These are phyloP conservation scores for Candida tammaniensis DNA, from an alignment of 805 yeast genomes.

Conservation along the genomic window DNA sequence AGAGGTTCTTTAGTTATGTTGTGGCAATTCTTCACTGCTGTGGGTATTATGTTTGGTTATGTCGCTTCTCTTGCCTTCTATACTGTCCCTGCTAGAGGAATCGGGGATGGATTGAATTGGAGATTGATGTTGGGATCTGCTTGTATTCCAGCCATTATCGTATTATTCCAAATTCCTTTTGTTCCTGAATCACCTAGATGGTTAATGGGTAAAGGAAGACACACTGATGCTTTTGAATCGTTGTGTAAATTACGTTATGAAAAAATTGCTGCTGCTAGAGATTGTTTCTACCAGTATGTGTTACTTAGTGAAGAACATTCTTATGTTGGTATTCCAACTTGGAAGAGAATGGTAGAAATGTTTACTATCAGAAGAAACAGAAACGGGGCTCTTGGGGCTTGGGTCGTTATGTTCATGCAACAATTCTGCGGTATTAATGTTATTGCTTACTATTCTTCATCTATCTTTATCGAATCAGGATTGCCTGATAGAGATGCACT, in stretches of 20 bases:
- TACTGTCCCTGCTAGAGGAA: slow-evolving; percentile 45
- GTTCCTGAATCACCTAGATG: slow-evolving; percentile 74
- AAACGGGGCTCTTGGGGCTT: slow-evolving; percentile 77
- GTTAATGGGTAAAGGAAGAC: slow-evolving; percentile 54
- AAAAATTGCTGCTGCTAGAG: slow-evolving; percentile 60
- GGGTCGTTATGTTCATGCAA: slow-evolving; percentile 85
- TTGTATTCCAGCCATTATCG: slow-evolving; percentile 54
- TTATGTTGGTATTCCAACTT: slow-evolving; percentile 43
- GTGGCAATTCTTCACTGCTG: slow-evolving; percentile 74
- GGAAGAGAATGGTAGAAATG: slow-evolving; percentile 51
- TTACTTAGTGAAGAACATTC: slow-evolving; percentile 61
- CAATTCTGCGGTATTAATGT: slow-evolving; percentile 90
- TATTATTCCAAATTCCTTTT: slow-evolving; percentile 46
- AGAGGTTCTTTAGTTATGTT: slow-evolving; percentile 68
- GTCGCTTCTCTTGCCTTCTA: slow-evolving; percentile 59
- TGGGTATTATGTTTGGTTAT: slow-evolving; percentile 68
- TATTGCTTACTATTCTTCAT: slow-evolving; percentile 79
- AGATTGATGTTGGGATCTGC: slow-evolving; percentile 65
- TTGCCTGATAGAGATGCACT: slow-evolving; percentile 61
- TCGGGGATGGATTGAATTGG: slow-evolving; percentile 51
- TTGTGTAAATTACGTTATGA: slow-evolving; percentile 45
- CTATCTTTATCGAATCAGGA: slow-evolving; percentile 68
- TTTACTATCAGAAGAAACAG: slow-evolving; percentile 75
- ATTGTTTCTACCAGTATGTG: slow-evolving; percentile 57
- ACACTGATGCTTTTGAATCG: slow-evolving; percentile 49